A percentile compares a stretch with the other conserved stretches of the same genome.
Evolutionary conservation across 2,329 filamentous ascomycete species (phyloP).

Genomic region (Aspergillus fischeri): DNA sequence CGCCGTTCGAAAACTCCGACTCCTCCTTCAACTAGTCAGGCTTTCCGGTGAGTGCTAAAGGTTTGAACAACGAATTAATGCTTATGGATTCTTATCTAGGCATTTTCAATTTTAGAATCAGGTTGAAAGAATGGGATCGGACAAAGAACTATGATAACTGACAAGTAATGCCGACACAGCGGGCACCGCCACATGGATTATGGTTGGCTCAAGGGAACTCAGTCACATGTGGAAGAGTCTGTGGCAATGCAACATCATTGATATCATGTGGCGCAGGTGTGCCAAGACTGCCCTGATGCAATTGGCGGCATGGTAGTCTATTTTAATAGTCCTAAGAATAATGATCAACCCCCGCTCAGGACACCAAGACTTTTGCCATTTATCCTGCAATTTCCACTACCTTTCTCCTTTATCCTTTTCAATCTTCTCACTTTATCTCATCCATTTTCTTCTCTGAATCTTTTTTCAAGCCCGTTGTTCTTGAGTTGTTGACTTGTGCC

Average conservation of each 20-base stretch:
- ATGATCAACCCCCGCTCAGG: neutral
- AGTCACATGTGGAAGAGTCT: neutral
- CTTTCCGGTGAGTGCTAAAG: neutral
- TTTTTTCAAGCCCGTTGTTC: neutral
- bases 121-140: neutral
- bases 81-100: neutral
- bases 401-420: conserved; percentile 8
- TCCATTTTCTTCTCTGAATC: neutral
- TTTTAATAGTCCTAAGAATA: neutral
- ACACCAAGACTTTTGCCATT: conserved; percentile 8
- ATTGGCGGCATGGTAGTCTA: neutral
- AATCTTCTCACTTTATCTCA: conserved; percentile 3
- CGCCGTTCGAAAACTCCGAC: conserved; percentile 3
- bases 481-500: neutral
- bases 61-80: neutral
- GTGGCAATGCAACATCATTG: conserved; percentile 21
- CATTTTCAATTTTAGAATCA: neutral
- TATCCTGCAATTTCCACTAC: conserved; percentile 21
- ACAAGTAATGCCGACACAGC: too few species aligned
- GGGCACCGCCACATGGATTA: conserved; percentile 1
- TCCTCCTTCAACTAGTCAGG: neutral
- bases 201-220: neutral
- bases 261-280: conserved; percentile 23
- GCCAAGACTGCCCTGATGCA: conserved; percentile 2
- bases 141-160: neutral